A percentile compares a stretch with the other conserved stretches of the same genome.
These are phyloP conservation scores for Megacollybia marginata DNA, from an alignment of 768 basidiomycete species.

Conservation along the genomic window DNA sequence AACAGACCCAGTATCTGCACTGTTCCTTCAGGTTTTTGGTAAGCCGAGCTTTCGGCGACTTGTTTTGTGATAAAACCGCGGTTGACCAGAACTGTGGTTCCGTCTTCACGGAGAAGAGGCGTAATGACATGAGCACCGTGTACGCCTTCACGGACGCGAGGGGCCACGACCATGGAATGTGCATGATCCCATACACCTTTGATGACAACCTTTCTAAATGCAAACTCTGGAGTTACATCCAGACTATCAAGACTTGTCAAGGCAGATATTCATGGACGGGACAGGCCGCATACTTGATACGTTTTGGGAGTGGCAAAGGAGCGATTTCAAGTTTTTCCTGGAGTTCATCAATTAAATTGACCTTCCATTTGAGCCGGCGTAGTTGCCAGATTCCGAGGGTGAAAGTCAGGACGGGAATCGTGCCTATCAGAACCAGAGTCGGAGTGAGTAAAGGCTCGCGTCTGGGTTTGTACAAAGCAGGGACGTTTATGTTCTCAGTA, in stretches of 20 bases:
- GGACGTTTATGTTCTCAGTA: slow-evolving; percentile 22
- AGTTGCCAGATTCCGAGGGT: slow-evolving; percentile 92
- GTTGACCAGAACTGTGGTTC: slow-evolving; percentile 84
- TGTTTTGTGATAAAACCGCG: slow-evolving; percentile 81
- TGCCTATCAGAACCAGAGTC: slow-evolving; percentile 67
- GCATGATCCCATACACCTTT: slow-evolving; percentile 74
- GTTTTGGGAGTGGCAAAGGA: slow-evolving; percentile 71
- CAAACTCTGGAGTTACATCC: slow-evolving; percentile 78
- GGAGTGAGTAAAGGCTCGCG: slow-evolving; percentile 60
- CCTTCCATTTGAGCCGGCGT: slow-evolving; percentile 90
- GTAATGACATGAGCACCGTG: slow-evolving; percentile 86
- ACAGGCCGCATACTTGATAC: slow-evolving; percentile 67
- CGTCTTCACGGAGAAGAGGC: slow-evolving; percentile 73
- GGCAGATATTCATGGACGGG: slow-evolving; percentile 15
- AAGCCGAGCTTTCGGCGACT: slow-evolving; percentile 21
- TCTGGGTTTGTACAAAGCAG: slow-evolving; percentile 48
- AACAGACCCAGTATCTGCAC: slow-evolving; percentile 85
- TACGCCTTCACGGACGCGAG: slow-evolving; percentile 82
- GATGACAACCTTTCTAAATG: slow-evolving; percentile 77
- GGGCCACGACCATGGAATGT: slow-evolving; percentile 75
- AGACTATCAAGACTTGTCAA: slow-evolving; percentile 46
- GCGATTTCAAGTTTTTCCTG: slow-evolving; percentile 80
- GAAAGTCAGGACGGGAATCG: slow-evolving; percentile 88
- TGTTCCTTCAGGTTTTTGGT: slow-evolving; percentile 37
- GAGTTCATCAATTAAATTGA: slow-evolving; percentile 86